Base-by-base conservation (phyloP, 192 early-diverging fungal species). In the Coemansia sp. region DNA sequence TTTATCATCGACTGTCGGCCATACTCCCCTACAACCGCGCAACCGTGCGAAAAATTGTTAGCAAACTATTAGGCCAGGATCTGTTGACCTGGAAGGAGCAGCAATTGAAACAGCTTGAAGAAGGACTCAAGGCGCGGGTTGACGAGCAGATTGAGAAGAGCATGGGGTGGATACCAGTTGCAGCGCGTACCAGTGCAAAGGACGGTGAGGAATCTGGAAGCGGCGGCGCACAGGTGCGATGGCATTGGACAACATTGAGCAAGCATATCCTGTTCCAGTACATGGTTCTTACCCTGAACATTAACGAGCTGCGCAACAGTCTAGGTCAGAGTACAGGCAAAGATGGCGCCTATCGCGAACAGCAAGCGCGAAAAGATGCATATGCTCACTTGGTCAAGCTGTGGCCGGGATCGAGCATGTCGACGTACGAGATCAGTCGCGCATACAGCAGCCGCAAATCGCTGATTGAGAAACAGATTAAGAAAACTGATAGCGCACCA, bases 161-260 rank as follows among this genome's bases (percentile, higher is more conserved):
- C 5, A 63, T 74, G 54, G 80, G 80, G 18, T 82, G 80, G 80
- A 77, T 82, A 14, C 73, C 73, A 4, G 80, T 82, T 0, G 68
- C 53, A 8, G 57, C 64, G 5, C 69, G 75, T 22, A 31, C 70
- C 0, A 41, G 66, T 4, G 26, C 55, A 10, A 73, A 82, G 49
- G 71, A 76, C 7, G 74, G 65, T 5, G 66, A 64, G 0, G 64
- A 70, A 2, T 48, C 28, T 10, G 51, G 23, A 23, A 47, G 31
- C 26, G 23, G 54, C 2, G 62, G 78, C 62, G 62, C 73, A 10
- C 80, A 77, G 30, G 70, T 77, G 32, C 66, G 80, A 52, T 82
- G 80, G 80, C 80, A 82, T 30, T 82, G 80, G 80, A 77, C 80
- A 24, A 76, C 80, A 47, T 56, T 82, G 30, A 82, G 73, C 68